phyloP scores from a whole-genome alignment of 257 asterid genomes.

The Verbena officinalis region DNA sequence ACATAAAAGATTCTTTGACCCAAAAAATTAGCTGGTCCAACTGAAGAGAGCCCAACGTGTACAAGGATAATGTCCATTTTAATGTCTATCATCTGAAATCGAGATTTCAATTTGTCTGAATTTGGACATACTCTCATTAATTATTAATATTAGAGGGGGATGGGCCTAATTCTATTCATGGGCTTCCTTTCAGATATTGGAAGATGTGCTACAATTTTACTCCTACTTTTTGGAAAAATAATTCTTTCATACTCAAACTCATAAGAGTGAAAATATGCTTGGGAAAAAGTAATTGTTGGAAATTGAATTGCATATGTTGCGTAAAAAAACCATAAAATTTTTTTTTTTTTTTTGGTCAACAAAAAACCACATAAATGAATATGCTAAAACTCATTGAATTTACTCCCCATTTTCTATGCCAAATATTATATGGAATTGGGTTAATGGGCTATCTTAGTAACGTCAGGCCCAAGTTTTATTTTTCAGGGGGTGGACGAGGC shows the following conservation, averaged over 20 bases:
- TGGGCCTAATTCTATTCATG: slow-evolving; percentile 17
- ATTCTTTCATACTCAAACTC: too few relatives aligned
- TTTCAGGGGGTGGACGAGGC: too few relatives aligned
- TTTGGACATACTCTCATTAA: slow-evolving; percentile 3
- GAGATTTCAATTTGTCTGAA: slow-evolving; percentile 18
- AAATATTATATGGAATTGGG: too few relatives aligned
- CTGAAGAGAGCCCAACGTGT: slow-evolving; percentile 18
- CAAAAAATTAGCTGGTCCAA: slow-evolving; percentile 7
- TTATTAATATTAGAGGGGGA: slow-evolving; percentile 18
- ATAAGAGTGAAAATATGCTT: too few relatives aligned
- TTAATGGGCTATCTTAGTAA: too few relatives aligned
- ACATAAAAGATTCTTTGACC: slow-evolving; percentile 13
- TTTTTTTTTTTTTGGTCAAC: too few relatives aligned
- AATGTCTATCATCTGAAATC: slow-evolving; percentile 15
- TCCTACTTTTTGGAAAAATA: neutral
- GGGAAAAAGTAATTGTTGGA: slow-evolving; percentile 24
- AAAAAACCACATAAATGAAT: too few relatives aligned
- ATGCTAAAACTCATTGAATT: too few relatives aligned
- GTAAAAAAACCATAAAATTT: neutral
- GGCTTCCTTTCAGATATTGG: slow-evolving; percentile 23
- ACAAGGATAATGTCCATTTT: slow-evolving; percentile 13
- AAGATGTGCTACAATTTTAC: slow-evolving; percentile 22
- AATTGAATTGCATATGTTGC: neutral
- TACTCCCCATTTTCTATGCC: too few relatives aligned
- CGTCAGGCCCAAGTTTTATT: too few relatives aligned